phyloP scores from a whole-genome alignment of 2,329 filamentous ascomycete genomes.

The Colletotrichum cereale region DNA sequence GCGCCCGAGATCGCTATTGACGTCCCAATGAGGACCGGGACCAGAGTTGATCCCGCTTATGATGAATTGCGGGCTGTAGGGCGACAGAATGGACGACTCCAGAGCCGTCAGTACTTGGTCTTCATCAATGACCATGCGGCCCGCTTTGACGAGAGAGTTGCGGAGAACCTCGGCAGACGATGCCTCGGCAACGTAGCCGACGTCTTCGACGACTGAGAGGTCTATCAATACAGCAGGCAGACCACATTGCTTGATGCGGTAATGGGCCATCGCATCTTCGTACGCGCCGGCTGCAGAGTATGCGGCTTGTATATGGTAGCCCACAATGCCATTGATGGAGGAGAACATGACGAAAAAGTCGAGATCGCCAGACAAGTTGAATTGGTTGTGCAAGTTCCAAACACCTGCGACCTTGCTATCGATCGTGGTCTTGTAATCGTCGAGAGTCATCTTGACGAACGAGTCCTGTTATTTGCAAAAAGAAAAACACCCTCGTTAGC shows the following conservation, averaged over 20 bases:
- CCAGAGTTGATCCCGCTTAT: neutral
- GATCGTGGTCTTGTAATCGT: slow-evolving; percentile 56
- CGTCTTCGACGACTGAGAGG: neutral
- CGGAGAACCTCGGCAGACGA: neutral
- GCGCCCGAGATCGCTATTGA: too few relatives aligned
- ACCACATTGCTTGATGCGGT: neutral
- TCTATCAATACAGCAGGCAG: neutral
- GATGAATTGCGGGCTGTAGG: neutral
- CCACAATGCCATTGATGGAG: slow-evolving; percentile 44
- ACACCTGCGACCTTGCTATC: slow-evolving; percentile 51
- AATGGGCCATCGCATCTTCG: neutral
- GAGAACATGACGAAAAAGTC: slow-evolving; percentile 52
- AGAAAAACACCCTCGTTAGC: neutral
- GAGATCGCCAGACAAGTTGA: slow-evolving; percentile 43
- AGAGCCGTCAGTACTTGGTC: neutral
- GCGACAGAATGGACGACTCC: neutral
- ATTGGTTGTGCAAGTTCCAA: slow-evolving; percentile 45
- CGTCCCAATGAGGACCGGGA: neutral
- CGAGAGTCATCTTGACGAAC: slow-evolving; percentile 62
- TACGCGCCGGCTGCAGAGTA: neutral
- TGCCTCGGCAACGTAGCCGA: neutral
- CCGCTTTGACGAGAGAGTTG: neutral
- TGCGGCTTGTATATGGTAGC: slow-evolving; percentile 35
- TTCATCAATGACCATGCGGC: neutral
- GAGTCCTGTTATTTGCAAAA: slow-evolving; percentile 43